Evolutionary conservation across 2,329 filamentous ascomycete species (phyloP).

Genomic region (Chalaropsis ovoidea): DNA sequence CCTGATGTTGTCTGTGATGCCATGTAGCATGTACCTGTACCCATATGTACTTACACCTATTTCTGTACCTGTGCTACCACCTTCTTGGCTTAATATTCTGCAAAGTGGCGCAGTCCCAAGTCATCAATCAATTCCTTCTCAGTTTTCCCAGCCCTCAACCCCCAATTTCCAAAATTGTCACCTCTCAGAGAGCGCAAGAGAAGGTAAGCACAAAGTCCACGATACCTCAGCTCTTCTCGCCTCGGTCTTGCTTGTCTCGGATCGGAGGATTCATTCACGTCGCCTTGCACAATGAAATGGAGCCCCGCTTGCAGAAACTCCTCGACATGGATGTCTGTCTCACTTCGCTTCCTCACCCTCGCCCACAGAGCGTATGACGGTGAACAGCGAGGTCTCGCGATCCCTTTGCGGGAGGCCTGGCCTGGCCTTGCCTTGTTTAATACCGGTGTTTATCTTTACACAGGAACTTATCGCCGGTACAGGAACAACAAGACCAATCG

Average conservation of each 20-base stretch:
- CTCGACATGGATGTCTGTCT: not conserved
- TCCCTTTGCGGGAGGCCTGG: not conserved
- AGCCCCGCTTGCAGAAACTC: not conserved
- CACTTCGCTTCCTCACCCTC: not conserved
- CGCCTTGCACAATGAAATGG: not conserved
- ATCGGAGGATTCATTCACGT: not conserved
- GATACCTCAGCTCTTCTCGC: not conserved
- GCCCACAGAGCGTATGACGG: not conserved
- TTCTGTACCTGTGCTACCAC: not conserved
- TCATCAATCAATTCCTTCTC: not conserved
- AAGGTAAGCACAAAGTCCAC: not conserved
- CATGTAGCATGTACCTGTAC: not conserved
- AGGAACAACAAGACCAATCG: not conserved
- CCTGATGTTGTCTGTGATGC: not conserved
- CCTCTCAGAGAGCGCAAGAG: not conserved
- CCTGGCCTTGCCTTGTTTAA: too few species aligned
- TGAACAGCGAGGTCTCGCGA: not conserved
- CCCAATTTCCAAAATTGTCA: not conserved
- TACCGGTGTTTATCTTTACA: not conserved
- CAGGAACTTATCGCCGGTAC: not conserved
- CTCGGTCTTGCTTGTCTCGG: not conserved
- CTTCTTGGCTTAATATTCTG: constrained; percentile 2
- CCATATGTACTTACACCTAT: not conserved
- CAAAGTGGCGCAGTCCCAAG: not conserved
- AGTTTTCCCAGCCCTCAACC: not conserved